phyloP scores from a whole-genome alignment of 176 grass and related monocot genomes.

The Typha latifolia region DNA sequence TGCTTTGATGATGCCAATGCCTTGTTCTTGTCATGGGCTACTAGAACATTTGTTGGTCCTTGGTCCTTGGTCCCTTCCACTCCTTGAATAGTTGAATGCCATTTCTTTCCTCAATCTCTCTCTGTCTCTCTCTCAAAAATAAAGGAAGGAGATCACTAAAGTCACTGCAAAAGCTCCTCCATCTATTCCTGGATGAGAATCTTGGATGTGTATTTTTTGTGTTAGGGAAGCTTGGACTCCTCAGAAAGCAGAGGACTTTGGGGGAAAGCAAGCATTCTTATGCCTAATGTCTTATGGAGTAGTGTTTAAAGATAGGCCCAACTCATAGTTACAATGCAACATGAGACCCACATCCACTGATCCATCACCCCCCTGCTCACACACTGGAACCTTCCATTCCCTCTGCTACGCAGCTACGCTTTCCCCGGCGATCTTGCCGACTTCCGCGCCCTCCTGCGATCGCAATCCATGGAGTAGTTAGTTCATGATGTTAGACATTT shows the following conservation, averaged over 20 bases:
- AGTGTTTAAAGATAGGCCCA: constrained; percentile 17
- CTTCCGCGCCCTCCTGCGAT: constrained; percentile 12
- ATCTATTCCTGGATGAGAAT: background rate
- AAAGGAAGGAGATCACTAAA: constrained; percentile 4
- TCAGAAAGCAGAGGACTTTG: constrained; percentile 15
- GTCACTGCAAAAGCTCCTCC: constrained; percentile 4
- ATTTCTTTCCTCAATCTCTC: background rate
- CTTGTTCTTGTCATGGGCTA: background rate
- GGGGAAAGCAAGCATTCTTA: background rate
- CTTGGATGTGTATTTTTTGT: constrained; percentile 10
- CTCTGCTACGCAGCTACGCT: background rate
- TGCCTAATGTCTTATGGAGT: constrained; percentile 1
- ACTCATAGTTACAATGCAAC: constrained; percentile 2
- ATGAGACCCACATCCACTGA: constrained; percentile 6
- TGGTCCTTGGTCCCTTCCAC: background rate
- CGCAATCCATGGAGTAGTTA: background rate
- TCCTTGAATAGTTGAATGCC: background rate
- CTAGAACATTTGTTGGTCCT: constrained; percentile 5
- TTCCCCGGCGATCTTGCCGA: constrained; percentile 9
- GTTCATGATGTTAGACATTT: background rate
- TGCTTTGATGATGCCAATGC: background rate
- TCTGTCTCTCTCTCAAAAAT: background rate
- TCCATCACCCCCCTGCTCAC: background rate
- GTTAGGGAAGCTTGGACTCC: constrained; percentile 4
- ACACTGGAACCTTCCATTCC: background rate